Evolutionary conservation across 768 basidiomycete genomes (phyloP).

Genomic region (Hysterangium stoloniferum): DNA sequence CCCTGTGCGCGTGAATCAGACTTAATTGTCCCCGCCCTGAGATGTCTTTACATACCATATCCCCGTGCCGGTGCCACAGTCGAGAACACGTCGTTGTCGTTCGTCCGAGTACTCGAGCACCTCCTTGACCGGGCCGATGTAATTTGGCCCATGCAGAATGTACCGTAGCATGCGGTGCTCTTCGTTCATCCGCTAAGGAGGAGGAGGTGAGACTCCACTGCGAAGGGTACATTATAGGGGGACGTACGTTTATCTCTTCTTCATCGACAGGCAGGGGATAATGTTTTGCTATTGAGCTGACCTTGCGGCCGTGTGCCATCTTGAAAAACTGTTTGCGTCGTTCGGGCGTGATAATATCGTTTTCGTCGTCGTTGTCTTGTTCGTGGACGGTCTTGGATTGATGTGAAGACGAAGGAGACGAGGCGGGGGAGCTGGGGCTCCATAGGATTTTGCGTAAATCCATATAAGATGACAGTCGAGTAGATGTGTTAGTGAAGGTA

Average conservation of each 20-base stretch:
- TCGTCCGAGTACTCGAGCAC: constrained; percentile 36
- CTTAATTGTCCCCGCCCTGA: background rate
- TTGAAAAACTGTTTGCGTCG: constrained; percentile 39
- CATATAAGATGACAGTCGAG: constrained; percentile 6
- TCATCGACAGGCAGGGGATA: constrained; percentile 62
- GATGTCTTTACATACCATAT: constrained; percentile 48
- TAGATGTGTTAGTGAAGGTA: background rate
- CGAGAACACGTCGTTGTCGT: constrained; percentile 48
- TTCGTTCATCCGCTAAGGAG: constrained; percentile 49
- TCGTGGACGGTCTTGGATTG: constrained; percentile 5
- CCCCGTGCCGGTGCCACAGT: constrained; percentile 63
- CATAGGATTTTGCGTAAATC: constrained; percentile 8
- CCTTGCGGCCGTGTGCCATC: constrained; percentile 40
- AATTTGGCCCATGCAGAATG: constrained; percentile 54
- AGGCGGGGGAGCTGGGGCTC: constrained; percentile 7
- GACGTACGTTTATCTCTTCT: constrained; percentile 58
- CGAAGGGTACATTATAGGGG: constrained; percentile 3
- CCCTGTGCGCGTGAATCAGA: constrained; percentile 42
- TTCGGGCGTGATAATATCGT: constrained; percentile 15
- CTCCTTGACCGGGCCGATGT: constrained; percentile 56
- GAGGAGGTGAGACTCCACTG: background rate
- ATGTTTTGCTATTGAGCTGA: constrained; percentile 46
- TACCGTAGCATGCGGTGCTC: constrained; percentile 63
- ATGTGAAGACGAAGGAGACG: constrained; percentile 14
- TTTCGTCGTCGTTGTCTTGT: constrained; percentile 8